A percentile compares a stretch with the other conserved stretches of the same genome.
Conservation (phyloP, 768 basidiomycete genomes). For the Auricularia sp. region DNA sequence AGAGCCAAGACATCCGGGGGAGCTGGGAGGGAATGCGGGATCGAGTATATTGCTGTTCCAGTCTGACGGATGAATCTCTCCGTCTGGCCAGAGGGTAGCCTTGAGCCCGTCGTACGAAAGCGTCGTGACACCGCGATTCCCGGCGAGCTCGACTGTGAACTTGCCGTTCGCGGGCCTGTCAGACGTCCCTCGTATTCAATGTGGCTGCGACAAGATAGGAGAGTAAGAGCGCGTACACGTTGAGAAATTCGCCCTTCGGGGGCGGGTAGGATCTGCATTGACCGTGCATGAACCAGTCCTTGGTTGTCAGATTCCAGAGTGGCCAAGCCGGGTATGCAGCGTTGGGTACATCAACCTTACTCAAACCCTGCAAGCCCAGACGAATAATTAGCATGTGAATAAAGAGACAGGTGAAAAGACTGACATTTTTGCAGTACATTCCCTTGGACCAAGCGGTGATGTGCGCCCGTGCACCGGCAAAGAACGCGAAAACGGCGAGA, state of each 20-base stretch:
- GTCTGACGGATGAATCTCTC: background rate
- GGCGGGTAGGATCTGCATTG: constrained; percentile 5
- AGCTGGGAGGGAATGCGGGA: background rate
- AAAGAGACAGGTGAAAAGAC: background rate
- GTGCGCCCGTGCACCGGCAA: background rate
- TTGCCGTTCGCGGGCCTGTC: constrained; percentile 2
- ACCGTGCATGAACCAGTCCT: constrained; percentile 2
- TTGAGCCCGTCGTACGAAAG: background rate
- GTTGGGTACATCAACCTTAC: background rate
- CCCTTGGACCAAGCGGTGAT: background rate
- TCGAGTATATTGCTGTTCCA: background rate
- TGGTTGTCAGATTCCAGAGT: background rate
- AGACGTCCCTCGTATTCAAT: too few species aligned
- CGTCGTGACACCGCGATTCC: constrained; percentile 2
- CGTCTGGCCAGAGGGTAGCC: constrained; percentile 1
- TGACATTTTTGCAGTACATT: background rate
- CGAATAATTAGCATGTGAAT: background rate
- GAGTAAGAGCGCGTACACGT: background rate
- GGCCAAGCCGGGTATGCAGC: background rate
- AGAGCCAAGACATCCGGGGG: background rate
- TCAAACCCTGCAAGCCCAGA: background rate
- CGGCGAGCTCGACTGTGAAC: constrained; percentile 5
- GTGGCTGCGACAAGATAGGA: background rate
- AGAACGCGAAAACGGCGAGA: too few species aligned
- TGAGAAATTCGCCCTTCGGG: constrained; percentile 3